Evolutionary conservation across 441 rosid genomes (phyloP).

Genomic region (Sinapis alba): DNA sequence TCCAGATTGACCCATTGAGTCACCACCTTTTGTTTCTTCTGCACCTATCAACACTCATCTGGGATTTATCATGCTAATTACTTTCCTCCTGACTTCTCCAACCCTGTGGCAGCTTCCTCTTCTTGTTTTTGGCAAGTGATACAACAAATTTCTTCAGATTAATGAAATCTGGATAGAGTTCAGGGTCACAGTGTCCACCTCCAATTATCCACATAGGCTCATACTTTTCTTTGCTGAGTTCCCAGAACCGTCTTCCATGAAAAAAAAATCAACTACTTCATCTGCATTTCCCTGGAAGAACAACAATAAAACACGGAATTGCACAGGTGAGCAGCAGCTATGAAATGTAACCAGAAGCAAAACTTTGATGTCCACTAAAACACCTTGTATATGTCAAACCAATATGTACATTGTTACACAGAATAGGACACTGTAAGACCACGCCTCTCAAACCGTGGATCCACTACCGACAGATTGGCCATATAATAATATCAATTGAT

Average conservation of each 20-base stretch:
- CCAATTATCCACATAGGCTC: conserved; percentile 56
- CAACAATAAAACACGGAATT: conserved; percentile 5
- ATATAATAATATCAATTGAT: too few relatives aligned
- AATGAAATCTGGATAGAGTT: too few relatives aligned
- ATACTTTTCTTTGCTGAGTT: conserved; percentile 78
- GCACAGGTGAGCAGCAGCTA: conserved; percentile 3
- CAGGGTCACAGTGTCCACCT: too few relatives aligned
- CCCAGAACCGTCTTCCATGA: conserved; percentile 85
- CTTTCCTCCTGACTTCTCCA: too few relatives aligned
- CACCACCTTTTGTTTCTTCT: too few relatives aligned
- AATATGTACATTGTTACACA: conserved; percentile 68
- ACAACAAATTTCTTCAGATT: too few relatives aligned
- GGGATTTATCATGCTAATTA: too few relatives aligned
- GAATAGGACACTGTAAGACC: conserved; percentile 67
- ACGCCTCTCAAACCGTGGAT: conserved; percentile 53
- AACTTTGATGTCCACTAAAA: neutral
- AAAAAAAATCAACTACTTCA: conserved; percentile 86
- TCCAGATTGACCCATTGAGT: too few relatives aligned
- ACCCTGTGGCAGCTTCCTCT: too few relatives aligned
- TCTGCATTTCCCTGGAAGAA: conserved; percentile 76
- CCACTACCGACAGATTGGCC: too few relatives aligned
- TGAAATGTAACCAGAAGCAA: conserved; percentile 20
- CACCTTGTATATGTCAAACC: conserved; percentile 81
- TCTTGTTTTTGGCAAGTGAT: too few relatives aligned
- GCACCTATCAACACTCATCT: too few relatives aligned